Conservation (phyloP, 805 yeast species). For the Ogataea methylovora region DNA sequence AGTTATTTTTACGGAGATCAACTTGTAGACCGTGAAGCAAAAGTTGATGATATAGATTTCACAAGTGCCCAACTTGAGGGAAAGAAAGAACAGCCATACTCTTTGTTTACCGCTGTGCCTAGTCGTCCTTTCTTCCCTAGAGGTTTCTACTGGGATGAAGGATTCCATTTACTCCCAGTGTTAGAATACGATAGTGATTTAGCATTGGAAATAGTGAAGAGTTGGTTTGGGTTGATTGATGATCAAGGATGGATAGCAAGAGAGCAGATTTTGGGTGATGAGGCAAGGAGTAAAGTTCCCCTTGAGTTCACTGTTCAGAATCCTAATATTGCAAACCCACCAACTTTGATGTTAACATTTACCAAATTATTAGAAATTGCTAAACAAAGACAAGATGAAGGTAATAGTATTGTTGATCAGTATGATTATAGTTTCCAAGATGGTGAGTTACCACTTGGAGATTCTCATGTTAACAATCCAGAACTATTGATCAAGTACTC, state of each 20-base stretch:
- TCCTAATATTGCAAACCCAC: slow-evolving; percentile 91
- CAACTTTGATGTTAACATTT: slow-evolving; percentile 76
- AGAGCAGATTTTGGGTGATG: slow-evolving; percentile 89
- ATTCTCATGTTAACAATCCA: slow-evolving; percentile 48
- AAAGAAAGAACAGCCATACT: slow-evolving; percentile 65
- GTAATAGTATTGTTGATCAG: slow-evolving; percentile 7
- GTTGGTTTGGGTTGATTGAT: slow-evolving; percentile 86
- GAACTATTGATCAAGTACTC: slow-evolving; percentile 55
- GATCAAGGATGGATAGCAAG: slow-evolving; percentile 96
- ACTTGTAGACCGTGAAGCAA: slow-evolving; percentile 66
- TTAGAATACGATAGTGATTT: slow-evolving; percentile 78
- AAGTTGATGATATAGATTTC: slow-evolving; percentile 63
- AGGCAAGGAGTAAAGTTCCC: slow-evolving; percentile 85
- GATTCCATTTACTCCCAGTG: slow-evolving; percentile 83
- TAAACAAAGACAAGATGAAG: slow-evolving; percentile 11
- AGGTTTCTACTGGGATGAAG: slow-evolving; percentile 99
- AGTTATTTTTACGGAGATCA: slow-evolving; percentile 84
- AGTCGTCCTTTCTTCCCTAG: slow-evolving; percentile 93
- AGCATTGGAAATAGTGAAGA: slow-evolving; percentile 67
- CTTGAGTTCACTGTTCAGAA: slow-evolving; percentile 75
- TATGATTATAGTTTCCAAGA: slow-evolving; percentile 21
- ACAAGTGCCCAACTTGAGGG: slow-evolving; percentile 44
- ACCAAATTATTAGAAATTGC: slow-evolving; percentile 46
- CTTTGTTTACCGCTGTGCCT: slow-evolving; percentile 78
- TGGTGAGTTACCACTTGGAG: slow-evolving; percentile 31